phyloP scores from a whole-genome alignment of 2,329 filamentous ascomycete genomes.

The Lasiodiplodia hormozganensis region DNA sequence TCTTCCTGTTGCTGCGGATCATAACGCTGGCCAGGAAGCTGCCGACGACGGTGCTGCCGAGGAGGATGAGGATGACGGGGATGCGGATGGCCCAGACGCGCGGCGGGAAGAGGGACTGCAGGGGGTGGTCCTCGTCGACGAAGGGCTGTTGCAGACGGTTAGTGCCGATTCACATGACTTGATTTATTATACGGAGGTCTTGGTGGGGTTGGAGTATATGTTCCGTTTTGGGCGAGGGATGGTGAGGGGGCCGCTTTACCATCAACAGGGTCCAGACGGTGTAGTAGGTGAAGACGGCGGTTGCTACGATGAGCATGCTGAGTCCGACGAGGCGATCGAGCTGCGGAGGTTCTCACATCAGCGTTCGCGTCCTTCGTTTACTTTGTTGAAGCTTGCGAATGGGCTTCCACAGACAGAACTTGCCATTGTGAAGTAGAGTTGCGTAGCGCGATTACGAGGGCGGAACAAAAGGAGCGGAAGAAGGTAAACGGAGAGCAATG shows the following conservation, averaged over 20 bases:
- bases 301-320: conserved; percentile 77
- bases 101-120: conserved; percentile 94
- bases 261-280: conserved; percentile 97
- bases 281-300: conserved; percentile 86
- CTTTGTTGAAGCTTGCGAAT: conserved; percentile 14
- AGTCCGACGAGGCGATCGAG: conserved; percentile 86
- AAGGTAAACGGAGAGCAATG: background rate
- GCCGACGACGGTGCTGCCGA: conserved; percentile 91
- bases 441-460: background rate
- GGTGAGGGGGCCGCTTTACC: conserved; percentile 60
- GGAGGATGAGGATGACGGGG: conserved; percentile 91
- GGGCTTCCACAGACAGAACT: conserved; percentile 29
- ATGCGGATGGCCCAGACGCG: conserved; percentile 99
- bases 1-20: conserved; percentile 98
- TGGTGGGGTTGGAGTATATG: background rate
- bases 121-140: conserved; percentile 90
- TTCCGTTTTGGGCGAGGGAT: background rate
- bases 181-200: background rate
- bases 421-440: conserved; percentile 27
- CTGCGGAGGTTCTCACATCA: conserved; percentile 56
- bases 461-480: conserved; percentile 18
- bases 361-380: background rate
- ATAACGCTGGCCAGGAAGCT: conserved; percentile 97
- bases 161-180: background rate
- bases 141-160: conserved; percentile 73